Evolutionary conservation across 768 basidiomycete genomes (phyloP).

Genomic region (Podaxis sp.): DNA sequence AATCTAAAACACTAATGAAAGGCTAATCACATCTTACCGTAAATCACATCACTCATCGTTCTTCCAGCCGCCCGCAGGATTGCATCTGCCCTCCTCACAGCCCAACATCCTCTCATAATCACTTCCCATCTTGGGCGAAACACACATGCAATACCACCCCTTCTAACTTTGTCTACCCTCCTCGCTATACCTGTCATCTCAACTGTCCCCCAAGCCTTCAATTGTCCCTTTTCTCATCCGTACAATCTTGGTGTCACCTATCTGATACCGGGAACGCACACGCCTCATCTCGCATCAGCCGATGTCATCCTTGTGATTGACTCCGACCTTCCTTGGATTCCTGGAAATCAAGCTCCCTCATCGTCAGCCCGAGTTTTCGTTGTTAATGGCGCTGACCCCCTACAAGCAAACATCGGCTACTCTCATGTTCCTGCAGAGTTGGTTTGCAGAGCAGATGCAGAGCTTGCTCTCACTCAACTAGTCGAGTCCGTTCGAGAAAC

Average conservation of each 20-base stretch:
- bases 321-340: conserved; percentile 66
- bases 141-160: conserved; percentile 40
- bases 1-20: background rate
- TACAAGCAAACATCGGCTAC: conserved; percentile 50
- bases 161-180: conserved; percentile 46
- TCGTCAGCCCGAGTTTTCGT: conserved; percentile 53
- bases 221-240: conserved; percentile 57
- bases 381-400: conserved; percentile 61
- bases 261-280: conserved; percentile 44
- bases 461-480: conserved; percentile 51
- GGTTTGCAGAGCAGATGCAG: conserved; percentile 57
- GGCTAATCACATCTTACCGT: conserved; percentile 3
- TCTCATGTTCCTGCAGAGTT: conserved; percentile 57
- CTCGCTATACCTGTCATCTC: conserved; percentile 57
- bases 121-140: conserved; percentile 65
- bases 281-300: conserved; percentile 46
- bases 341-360: conserved; percentile 43
- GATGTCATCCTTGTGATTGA: conserved; percentile 70
- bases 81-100: conserved; percentile 45
- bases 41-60: background rate
- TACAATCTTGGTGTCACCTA: conserved; percentile 53
- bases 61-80: conserved; percentile 38
- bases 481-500: conserved; percentile 31
- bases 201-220: conserved; percentile 49
- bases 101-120: conserved; percentile 61